These are phyloP conservation scores for Bipolaris cookei DNA, from an alignment of 2,329 filamentous ascomycete genomes.

Conservation along the genomic window DNA sequence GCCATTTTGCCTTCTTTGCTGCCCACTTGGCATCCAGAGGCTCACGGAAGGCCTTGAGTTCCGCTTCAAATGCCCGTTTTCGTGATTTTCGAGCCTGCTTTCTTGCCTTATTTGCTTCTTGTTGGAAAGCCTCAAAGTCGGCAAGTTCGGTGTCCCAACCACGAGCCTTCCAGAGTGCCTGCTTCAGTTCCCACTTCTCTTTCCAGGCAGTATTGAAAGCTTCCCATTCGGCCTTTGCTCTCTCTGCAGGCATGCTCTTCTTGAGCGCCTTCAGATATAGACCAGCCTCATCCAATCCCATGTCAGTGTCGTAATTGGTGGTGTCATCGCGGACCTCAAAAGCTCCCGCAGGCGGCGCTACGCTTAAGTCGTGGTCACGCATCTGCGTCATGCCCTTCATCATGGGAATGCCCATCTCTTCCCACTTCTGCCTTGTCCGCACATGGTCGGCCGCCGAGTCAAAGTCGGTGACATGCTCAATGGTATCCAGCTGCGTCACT, in stretches of 20 bases:
- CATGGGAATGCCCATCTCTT: constrained; percentile 78
- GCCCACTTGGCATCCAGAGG: neutral
- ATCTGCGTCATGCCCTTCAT: constrained; percentile 49
- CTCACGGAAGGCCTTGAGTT: constrained; percentile 1
- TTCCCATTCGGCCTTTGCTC: constrained; percentile 2
- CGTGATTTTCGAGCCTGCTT: neutral
- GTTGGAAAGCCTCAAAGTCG: constrained; percentile 3
- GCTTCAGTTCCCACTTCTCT: constrained; percentile 15
- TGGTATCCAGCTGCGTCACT: constrained; percentile 79
- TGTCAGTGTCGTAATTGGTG: constrained; percentile 36
- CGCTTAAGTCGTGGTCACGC: constrained; percentile 24
- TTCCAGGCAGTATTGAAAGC: constrained; percentile 11
- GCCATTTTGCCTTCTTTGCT: constrained; percentile 1
- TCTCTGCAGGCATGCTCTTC: constrained; percentile 23
- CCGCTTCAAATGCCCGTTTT: neutral
- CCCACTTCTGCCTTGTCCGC: constrained; percentile 82
- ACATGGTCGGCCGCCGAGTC: constrained; percentile 81
- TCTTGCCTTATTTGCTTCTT: constrained; percentile 1
- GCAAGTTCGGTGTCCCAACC: constrained; percentile 6
- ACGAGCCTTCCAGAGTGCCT: constrained; percentile 5
- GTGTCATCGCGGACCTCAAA: constrained; percentile 45
- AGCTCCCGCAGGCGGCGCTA: constrained; percentile 26
- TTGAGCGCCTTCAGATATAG: constrained; percentile 35
- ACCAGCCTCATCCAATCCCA: constrained; percentile 38
- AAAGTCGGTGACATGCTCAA: constrained; percentile 90